Base-by-base conservation (phyloP, 2,329 filamentous ascomycete species). In the Beauveria scarabaeidicola region DNA sequence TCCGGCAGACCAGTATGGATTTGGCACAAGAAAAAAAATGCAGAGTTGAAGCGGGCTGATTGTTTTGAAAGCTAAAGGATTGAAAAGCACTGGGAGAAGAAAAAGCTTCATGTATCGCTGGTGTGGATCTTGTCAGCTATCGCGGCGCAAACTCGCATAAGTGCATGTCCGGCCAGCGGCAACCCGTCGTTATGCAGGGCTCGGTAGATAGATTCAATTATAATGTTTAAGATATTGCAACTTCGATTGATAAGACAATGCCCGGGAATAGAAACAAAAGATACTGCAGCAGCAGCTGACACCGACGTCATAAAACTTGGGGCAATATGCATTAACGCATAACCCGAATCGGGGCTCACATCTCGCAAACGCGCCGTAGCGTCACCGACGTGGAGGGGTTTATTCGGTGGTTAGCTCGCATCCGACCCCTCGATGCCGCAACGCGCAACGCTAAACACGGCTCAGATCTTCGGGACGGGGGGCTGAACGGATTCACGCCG, bases 131-230 rank as follows among this genome's bases (percentile, higher is more conserved):
- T 19, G 13, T 2, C 3, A 58, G 46, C 23, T 57, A 56, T 56
- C 53, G 53, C 53, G 53, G 54, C 43, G 46, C 46, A 51, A 43
- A 58, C 55, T 59, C 57, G 57, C 48, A 25, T 59, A 59, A 59
- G 15, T 59, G 57, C 57, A 59, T 59, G 40, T 19, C 27, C 23
- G 40, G 27, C 8, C 15, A 27, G 32, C 21, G 38, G 43, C 29
- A n/a, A n/a, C n/a, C n/a, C 27, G 13, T 32, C 27, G 41, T 11
- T 43, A 56, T 46, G 29, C 41, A 15, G 36, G 25, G 52, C 52
- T 55, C 27, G 19, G 27, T 44, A 32, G 3, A 44, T 19, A 55
- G 17, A 43, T 43, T 36, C n/a, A 25, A 46, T 32, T 19, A 13
- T 9, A 32, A 23, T 13, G 3, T 15, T 13, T 23, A 5, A 29